Evolutionary conservation across 192 early-diverging fungal species (phyloP).

Genomic region (Backusella westeae): DNA sequence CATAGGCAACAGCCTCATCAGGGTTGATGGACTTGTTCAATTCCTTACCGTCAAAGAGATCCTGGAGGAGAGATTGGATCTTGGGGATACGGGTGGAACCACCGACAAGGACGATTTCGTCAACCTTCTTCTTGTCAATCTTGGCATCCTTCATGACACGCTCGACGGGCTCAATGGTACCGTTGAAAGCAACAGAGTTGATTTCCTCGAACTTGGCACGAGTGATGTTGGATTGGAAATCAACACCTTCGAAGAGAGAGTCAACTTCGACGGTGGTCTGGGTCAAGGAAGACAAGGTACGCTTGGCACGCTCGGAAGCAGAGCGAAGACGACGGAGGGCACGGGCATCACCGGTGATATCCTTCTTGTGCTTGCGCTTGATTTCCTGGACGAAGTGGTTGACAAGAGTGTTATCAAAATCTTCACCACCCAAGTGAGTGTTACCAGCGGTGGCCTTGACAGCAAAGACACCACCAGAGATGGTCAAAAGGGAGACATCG

Average conservation of each 20-base stretch:
- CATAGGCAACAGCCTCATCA: no score
- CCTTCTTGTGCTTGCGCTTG: slow-evolving; percentile 72
- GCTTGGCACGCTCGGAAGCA: slow-evolving; percentile 75
- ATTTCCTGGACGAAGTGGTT: slow-evolving; percentile 86
- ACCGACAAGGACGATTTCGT: slow-evolving; percentile 95
- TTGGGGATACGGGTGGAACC: slow-evolving; percentile 99
- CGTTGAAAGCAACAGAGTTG: slow-evolving; percentile 61
- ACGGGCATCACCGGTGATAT: slow-evolving; percentile 68
- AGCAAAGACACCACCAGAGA: slow-evolving; percentile 96
- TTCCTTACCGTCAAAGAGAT: slow-evolving; percentile 99
- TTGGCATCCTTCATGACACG: slow-evolving; percentile 78
- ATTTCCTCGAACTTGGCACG: slow-evolving; percentile 82
- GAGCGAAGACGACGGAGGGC: slow-evolving; percentile 75
- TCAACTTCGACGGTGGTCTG: slow-evolving; percentile 71
- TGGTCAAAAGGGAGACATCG: slow-evolving; percentile 94
- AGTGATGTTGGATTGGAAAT: slow-evolving; percentile 73
- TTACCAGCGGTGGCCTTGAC: slow-evolving; percentile 95
- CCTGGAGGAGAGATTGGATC: slow-evolving; percentile 88
- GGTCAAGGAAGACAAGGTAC: slow-evolving; percentile 70
- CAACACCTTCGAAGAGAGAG: slow-evolving; percentile 75
- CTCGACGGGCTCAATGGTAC: slow-evolving; percentile 69
- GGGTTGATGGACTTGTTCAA: no score
- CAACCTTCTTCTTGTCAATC: slow-evolving; percentile 69
- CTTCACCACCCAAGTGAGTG: slow-evolving; percentile 97
- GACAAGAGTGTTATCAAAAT: slow-evolving; percentile 96